Percentiles rank a stretch among this genome's conserved stretches.
Conservation (phyloP, 305 asterid species). For the Withania somnifera region DNA sequence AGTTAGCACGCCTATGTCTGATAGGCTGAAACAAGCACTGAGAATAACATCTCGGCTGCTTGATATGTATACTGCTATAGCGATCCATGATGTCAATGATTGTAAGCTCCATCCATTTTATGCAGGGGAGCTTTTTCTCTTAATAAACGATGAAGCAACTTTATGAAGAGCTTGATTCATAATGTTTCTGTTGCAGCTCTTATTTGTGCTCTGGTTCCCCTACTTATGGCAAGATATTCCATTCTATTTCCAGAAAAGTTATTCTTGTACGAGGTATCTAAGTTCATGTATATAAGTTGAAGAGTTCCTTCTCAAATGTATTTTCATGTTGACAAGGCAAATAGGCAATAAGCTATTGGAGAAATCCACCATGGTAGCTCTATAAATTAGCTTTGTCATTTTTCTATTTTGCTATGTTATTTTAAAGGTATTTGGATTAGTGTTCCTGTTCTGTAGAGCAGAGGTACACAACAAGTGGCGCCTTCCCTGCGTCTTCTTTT, state of each 20-base stretch:
- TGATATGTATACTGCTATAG: slow-evolving; percentile 54
- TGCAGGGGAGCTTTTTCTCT: slow-evolving; percentile 1
- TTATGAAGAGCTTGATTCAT: not conserved
- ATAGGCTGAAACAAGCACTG: slow-evolving; percentile 68
- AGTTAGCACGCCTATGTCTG: slow-evolving; percentile 51
- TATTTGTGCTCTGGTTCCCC: slow-evolving; percentile 72
- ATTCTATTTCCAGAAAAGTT: slow-evolving; percentile 70
- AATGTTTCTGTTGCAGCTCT: slow-evolving; percentile 44
- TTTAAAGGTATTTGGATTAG: not conserved
- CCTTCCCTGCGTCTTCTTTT: not conserved
- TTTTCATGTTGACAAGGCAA: not conserved
- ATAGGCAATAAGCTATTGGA: not conserved
- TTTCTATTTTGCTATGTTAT: not conserved
- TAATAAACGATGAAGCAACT: not conserved
- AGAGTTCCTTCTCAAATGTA: not conserved
- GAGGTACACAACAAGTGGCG: not conserved
- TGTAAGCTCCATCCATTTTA: slow-evolving; percentile 29
- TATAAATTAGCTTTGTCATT: not conserved
- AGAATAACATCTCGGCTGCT: slow-evolving; percentile 69
- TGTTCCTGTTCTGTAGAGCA: not conserved
- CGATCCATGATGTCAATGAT: slow-evolving; percentile 55
- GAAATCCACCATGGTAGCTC: not conserved
- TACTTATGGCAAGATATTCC: slow-evolving; percentile 75
- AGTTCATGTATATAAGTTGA: not conserved
- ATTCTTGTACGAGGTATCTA: slow-evolving; percentile 62